phyloP scores from a whole-genome alignment of 2,329 filamentous ascomycete genomes.

The Huntiella omanensis region DNA sequence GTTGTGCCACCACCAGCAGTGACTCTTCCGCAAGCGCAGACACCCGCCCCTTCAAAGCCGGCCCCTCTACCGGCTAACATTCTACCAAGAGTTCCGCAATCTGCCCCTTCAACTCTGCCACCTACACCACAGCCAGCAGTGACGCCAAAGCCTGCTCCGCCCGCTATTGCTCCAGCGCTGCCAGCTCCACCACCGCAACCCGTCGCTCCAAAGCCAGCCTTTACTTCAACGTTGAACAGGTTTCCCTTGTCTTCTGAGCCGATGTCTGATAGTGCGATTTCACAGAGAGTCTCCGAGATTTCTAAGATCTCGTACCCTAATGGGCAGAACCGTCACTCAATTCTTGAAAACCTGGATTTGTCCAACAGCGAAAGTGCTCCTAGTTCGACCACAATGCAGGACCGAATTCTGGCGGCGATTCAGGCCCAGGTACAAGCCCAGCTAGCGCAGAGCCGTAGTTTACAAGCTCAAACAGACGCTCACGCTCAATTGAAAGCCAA shows the following conservation, averaged over 20 bases:
- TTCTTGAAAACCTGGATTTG: conserved; percentile 10
- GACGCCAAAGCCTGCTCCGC: background rate
- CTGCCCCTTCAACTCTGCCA: background rate
- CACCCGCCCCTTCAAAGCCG: background rate
- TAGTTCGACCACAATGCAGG: conserved; percentile 8
- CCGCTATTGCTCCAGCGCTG: background rate
- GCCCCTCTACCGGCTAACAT: background rate
- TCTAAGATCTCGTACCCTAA: conserved; percentile 13
- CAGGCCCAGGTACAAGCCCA: conserved; percentile 21
- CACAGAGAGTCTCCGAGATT: conserved; percentile 7
- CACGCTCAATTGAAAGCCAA: conserved; percentile 9
- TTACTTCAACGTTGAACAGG: background rate
- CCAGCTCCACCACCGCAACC: background rate
- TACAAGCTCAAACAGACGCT: conserved; percentile 5
- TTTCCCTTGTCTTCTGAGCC: conserved; percentile 6
- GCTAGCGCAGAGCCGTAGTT: conserved; percentile 12
- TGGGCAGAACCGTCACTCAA: conserved; percentile 13
- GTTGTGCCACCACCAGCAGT: background rate
- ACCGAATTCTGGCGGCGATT: conserved; percentile 10
- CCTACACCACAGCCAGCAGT: background rate
- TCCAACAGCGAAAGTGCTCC: conserved; percentile 1
- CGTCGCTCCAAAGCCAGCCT: background rate
- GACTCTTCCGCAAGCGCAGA: background rate
- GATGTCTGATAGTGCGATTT: conserved; percentile 9
- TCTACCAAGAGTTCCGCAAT: conserved; percentile 2